phyloP scores from a whole-genome alignment of 2,329 filamentous ascomycete genomes.

The Calonectria ilicicola region DNA sequence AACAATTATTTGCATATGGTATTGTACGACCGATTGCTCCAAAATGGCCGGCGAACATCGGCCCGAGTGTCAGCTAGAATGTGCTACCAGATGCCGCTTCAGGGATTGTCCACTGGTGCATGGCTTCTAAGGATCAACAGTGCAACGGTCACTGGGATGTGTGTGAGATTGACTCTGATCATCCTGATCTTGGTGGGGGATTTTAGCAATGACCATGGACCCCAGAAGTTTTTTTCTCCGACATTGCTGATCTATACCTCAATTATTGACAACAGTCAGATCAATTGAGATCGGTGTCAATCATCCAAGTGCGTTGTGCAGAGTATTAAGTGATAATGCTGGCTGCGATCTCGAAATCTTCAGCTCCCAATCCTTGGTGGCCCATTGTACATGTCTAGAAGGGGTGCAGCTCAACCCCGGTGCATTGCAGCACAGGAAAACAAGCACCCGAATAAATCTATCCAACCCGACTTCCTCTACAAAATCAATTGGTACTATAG shows the following conservation, averaged over 20 bases:
- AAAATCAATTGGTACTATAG: too few relatives aligned
- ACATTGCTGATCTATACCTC: background rate
- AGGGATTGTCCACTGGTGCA: background rate
- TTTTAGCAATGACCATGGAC: background rate
- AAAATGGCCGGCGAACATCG: background rate
- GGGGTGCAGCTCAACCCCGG: background rate
- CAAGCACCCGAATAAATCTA: too few relatives aligned
- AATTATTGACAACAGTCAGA: background rate
- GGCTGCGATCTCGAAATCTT: background rate
- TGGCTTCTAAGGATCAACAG: background rate
- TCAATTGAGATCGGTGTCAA: background rate
- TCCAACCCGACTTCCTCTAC: too few relatives aligned
- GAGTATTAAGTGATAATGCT: too few relatives aligned
- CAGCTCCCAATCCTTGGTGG: background rate
- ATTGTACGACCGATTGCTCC: background rate
- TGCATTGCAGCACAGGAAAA: background rate
- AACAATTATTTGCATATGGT: background rate
- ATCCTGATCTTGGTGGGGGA: background rate
- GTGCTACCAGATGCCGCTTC: background rate
- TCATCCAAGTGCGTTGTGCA: background rate
- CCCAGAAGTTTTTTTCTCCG: background rate
- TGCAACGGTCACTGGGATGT: background rate
- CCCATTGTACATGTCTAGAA: too few relatives aligned
- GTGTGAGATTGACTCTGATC: constrained; percentile 4
- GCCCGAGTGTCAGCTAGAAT: background rate